A percentile compares a stretch with the other conserved stretches of the same genome.
These are phyloP conservation scores for Aspergillus oerlinghausenensis DNA, from an alignment of 2,329 filamentous ascomycete species.

Conservation along the genomic window DNA sequence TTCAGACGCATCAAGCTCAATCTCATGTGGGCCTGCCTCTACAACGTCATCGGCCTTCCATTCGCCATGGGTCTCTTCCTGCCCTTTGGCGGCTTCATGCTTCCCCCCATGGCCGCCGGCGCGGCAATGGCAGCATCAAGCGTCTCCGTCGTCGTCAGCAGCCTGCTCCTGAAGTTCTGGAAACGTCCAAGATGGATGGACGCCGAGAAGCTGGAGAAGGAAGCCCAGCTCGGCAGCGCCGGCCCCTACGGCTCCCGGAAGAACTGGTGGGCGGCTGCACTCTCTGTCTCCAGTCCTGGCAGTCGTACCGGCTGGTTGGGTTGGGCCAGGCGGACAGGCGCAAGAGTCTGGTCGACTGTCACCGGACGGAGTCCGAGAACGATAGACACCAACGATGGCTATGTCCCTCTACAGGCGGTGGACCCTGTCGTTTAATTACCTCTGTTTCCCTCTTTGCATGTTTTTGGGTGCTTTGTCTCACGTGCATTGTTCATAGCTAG, in stretches of 20 bases:
- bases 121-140: constrained; percentile 90
- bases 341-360: constrained; percentile 25
- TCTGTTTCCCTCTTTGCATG: not conserved
- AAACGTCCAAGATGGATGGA: constrained; percentile 81
- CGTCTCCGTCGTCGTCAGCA: constrained; percentile 83
- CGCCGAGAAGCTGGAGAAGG: constrained; percentile 59
- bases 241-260: constrained; percentile 14
- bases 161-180: constrained; percentile 83
- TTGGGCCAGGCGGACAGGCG: constrained; percentile 14
- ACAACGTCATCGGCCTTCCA: constrained; percentile 86
- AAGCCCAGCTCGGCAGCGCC: constrained; percentile 36
- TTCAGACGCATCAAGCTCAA: constrained; percentile 94
- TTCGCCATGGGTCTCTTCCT: constrained; percentile 97
- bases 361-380: constrained; percentile 22
- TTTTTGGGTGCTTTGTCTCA: not conserved
- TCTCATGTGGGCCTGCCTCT: constrained; percentile 84
- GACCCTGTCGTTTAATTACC: constrained; percentile 30
- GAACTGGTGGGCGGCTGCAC: constrained; percentile 30
- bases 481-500: constrained; percentile 2
- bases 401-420: constrained; percentile 44
- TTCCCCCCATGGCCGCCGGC: constrained; percentile 92
- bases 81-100: constrained; percentile 71
- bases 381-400: constrained; percentile 35
- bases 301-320: constrained; percentile 14
- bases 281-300: constrained; percentile 16